Percentiles rank a stretch among this genome's conserved stretches.
Conservation (phyloP, 768 basidiomycete species). For the Paxillus rubicundulus region DNA sequence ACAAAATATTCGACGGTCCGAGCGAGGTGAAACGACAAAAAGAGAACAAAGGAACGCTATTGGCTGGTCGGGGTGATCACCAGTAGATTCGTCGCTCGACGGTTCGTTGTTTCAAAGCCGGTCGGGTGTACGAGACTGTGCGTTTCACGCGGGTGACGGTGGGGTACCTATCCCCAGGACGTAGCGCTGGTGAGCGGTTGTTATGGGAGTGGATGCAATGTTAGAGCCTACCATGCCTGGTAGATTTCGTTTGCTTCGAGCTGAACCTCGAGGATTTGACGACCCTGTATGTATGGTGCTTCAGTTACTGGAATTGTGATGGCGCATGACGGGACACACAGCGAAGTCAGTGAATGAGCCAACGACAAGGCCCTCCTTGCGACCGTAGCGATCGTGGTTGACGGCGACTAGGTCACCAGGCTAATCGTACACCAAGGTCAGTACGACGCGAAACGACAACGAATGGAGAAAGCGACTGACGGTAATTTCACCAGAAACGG, state of each 20-base stretch:
- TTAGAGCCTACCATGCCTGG: constrained; percentile 55
- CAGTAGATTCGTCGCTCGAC: constrained; percentile 76
- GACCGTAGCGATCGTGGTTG: constrained; percentile 57
- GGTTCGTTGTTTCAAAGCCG: constrained; percentile 48
- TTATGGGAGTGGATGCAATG: not conserved
- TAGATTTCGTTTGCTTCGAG: constrained; percentile 68
- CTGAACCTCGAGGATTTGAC: constrained; percentile 80
- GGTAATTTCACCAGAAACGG: constrained; percentile 36
- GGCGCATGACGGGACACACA: constrained; percentile 41
- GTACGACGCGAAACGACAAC: not conserved
- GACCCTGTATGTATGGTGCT: constrained; percentile 54
- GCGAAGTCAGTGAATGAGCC: constrained; percentile 69
- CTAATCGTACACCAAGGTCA: constrained; percentile 32
- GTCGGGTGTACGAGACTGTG: constrained; percentile 60
- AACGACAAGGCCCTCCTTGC: constrained; percentile 77
- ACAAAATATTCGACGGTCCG: constrained; percentile 29
- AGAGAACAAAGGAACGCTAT: not conserved
- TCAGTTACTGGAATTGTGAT: not conserved
- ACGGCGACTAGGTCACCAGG: constrained; percentile 82
- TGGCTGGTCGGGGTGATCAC: constrained; percentile 36
- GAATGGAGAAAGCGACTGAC: constrained; percentile 16
- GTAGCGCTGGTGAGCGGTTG: constrained; percentile 4
- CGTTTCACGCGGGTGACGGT: constrained; percentile 75
- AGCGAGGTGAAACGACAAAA: constrained; percentile 3
- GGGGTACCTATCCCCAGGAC: constrained; percentile 53